Evolutionary conservation across 345 rosid species (phyloP), one percentile per base, ranked within the genome.

Genomic region (Raphanus raphanistrum): DNA sequence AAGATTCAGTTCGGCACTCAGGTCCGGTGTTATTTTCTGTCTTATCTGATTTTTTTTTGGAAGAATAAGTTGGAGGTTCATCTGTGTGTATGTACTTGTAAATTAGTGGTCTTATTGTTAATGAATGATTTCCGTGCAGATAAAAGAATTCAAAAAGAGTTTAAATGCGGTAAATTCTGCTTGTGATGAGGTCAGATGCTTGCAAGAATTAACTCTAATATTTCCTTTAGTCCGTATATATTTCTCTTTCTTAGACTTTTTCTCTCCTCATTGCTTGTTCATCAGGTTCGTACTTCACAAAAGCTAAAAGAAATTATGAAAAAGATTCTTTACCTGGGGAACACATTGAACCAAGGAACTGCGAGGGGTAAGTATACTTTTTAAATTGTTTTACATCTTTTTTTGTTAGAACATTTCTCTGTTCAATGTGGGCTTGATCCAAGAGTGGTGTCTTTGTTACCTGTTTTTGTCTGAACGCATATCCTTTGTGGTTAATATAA

Each of bases 291-390:
- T 55, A 84, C 73, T 75, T 96, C 98, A 63, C 74, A 60, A 50
- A 93, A 91, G 80, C 76, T 96, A 84, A 93, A 96, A 85, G 98
- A 91, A 75, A 96, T 93, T 70, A 89, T 96, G 99, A 91, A 90
- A 86, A 88, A 77, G 82, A 93, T 96, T 86, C 97, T 96, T 66
- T 87, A 83, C 75, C 84, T 96, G 71, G 99, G 99, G 74, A 96
- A 96, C 77, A 86, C 88, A 4, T 80, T 93, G 84, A 96, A 93
- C 85, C 97, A 96, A 80, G 99, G 99, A 86, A 96, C 99, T 64
- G 98, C 97, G 25, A 91, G 99, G 86, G 99, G 99, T 91, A 72
- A 80, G 87, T 68, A 72, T 70, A 41, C 12, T 27, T 17, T 21
- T 7, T 3, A 17, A 28, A 48, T 8, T 27, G 6, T 48, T 61